Evolutionary conservation across 176 grass and related monocot species (phyloP).

Genomic region (Oryza rufipogon): DNA sequence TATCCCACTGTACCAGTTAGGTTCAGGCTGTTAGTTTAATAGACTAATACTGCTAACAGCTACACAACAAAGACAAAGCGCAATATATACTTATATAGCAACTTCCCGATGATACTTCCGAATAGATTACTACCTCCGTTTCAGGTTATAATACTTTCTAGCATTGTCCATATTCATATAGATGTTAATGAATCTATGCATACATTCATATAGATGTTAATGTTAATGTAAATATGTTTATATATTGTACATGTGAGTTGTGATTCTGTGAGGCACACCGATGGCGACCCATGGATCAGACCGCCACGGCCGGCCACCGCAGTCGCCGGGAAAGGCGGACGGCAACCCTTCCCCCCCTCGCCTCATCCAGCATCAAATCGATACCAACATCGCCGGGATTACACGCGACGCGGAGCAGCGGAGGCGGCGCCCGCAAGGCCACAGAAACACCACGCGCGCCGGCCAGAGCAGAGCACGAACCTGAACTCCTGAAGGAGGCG

Average conservation of each 20-base stretch:
- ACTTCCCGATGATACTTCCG: background rate
- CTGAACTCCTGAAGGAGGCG: slow-evolving; percentile 30
- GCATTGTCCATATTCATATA: too few species aligned
- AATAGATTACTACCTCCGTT: too few species aligned
- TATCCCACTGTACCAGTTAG: background rate
- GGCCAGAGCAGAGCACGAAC: background rate
- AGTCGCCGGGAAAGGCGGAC: background rate
- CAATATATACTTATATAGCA: background rate
- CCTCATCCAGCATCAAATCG: background rate
- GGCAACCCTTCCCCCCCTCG: background rate
- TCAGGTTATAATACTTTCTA: too few species aligned
- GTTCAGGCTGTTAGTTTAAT: background rate
- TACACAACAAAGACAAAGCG: background rate
- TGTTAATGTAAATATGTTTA: too few species aligned
- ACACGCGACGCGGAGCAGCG: background rate
- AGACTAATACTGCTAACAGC: too few species aligned
- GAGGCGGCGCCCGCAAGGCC: background rate
- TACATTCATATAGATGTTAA: too few species aligned
- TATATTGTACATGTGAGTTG: background rate
- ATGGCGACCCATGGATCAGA: background rate
- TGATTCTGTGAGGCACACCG: background rate
- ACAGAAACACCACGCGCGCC: background rate
- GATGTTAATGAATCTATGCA: too few species aligned
- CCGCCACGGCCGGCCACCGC: background rate
- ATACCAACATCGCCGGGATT: background rate